Evolutionary conservation across 768 basidiomycete genomes (phyloP).

Genomic region (Galerina marginata): DNA sequence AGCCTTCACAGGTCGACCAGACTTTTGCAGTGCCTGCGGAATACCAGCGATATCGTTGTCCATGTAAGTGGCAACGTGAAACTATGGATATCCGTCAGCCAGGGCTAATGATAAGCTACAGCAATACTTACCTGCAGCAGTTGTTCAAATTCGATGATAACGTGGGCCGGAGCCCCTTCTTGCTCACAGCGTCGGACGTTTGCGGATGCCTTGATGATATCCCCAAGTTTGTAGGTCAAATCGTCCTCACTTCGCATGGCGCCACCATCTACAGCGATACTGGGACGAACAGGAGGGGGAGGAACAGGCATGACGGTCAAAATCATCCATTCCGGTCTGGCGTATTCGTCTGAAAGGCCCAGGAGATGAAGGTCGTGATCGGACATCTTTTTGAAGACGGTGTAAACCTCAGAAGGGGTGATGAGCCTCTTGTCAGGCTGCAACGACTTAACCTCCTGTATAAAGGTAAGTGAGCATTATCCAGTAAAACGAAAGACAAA

Average conservation of each 20-base stretch:
- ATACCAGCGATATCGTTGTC: conserved; percentile 99
- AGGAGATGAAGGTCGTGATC: conserved; percentile 86
- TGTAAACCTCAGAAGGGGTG: conserved; percentile 88
- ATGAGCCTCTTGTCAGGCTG: conserved; percentile 86
- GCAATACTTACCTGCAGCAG: conserved; percentile 78
- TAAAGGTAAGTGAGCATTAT: conserved; percentile 18
- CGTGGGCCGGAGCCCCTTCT: conserved; percentile 95
- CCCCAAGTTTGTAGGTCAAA: conserved; percentile 96
- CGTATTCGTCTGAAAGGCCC: conserved; percentile 94
- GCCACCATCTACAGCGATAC: conserved; percentile 96
- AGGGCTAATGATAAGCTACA: neutral
- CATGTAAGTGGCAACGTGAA: conserved; percentile 99
- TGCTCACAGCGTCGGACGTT: conserved; percentile 92
- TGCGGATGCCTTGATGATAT: conserved; percentile 94
- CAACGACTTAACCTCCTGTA: conserved; percentile 77
- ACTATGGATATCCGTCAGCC: conserved; percentile 50
- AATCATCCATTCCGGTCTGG: conserved; percentile 99
- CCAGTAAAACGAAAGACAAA: conserved; percentile 2
- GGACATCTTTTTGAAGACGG: conserved; percentile 94
- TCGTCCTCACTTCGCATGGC: conserved; percentile 98
- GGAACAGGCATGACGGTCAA: conserved; percentile 97
- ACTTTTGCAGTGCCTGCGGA: conserved; percentile 96
- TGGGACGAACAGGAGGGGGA: conserved; percentile 96
- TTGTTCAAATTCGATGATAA: conserved; percentile 95
- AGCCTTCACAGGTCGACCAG: conserved; percentile 96